Conservation (phyloP, 2,329 filamentous ascomycete species). For the Alternaria ethzedia region DNA sequence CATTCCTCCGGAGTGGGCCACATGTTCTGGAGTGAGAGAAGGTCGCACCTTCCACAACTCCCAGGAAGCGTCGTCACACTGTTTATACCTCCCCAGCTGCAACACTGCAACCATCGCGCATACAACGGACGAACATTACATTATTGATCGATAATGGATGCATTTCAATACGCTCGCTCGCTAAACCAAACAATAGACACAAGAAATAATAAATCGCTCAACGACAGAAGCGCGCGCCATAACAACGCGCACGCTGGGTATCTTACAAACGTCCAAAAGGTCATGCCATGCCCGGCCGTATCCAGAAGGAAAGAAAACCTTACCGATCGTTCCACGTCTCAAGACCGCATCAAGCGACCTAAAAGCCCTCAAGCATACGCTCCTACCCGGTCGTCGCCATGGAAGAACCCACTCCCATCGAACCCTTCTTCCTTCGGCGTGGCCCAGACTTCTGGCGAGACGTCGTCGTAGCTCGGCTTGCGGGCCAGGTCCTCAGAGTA, state of each 20-base stretch:
- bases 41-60: no score
- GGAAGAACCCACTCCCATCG: slow-evolving; percentile 32
- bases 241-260: slow-evolving; percentile 15
- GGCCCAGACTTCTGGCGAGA: slow-evolving; percentile 42
- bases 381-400: not conserved
- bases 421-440: slow-evolving; percentile 48
- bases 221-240: not conserved
- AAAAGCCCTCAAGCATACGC: slow-evolving; percentile 4
- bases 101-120: no score
- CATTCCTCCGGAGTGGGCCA: no score
- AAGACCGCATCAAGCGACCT: not conserved
- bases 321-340: not conserved
- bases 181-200: slow-evolving; percentile 2
- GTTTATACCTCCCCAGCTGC: no score
- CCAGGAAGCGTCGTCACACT: no score
- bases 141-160: not conserved
- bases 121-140: no score
- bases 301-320: not conserved
- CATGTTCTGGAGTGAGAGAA: no score
- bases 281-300: not conserved
- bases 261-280: slow-evolving; percentile 15
- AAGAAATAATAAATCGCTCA: slow-evolving; percentile 11
- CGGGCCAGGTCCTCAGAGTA: slow-evolving; percentile 16
- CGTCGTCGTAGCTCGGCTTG: slow-evolving; percentile 26
- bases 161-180: not conserved